phyloP scores from a whole-genome alignment of 768 basidiomycete species.

The Pleurotus platypus region DNA sequence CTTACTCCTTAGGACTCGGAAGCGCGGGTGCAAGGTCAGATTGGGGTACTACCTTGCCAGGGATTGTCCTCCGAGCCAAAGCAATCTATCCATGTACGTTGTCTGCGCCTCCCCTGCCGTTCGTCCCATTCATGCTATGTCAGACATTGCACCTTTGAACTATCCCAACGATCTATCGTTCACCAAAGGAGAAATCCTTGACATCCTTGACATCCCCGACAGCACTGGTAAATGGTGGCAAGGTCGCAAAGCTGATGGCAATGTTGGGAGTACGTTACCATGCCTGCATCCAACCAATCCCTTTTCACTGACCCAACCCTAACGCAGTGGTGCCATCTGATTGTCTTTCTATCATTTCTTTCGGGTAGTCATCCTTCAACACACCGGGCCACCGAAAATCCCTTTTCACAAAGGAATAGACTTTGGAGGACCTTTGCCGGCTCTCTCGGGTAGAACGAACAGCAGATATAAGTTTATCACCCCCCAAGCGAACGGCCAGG shows the following conservation, averaged over 20 bases:
- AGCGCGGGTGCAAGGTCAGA: conserved; percentile 13
- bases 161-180: conserved; percentile 98
- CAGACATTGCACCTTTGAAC: conserved; percentile 90
- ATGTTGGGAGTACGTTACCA: conserved; percentile 64
- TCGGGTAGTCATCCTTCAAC: background rate
- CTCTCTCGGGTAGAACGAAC: too few species aligned
- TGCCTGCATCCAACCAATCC: background rate
- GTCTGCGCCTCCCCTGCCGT: conserved; percentile 9
- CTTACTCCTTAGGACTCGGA: conserved; percentile 16
- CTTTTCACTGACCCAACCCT: conserved; percentile 12
- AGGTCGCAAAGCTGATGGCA: conserved; percentile 10
- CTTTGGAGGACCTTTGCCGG: too few species aligned
- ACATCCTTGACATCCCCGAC: conserved; percentile 13
- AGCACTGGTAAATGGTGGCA: conserved; percentile 16
- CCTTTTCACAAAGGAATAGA: too few species aligned
- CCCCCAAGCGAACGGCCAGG: too few species aligned
- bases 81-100: conserved; percentile 85
- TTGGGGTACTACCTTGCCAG: conserved; percentile 2
- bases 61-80: conserved; percentile 73
- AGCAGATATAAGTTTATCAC: too few species aligned
- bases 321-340: conserved; percentile 76
- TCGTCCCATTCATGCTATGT: conserved; percentile 17
- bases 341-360: conserved; percentile 64
- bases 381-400: too few species aligned
- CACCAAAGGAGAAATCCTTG: conserved; percentile 42